Base-by-base conservation (phyloP, 2,329 filamentous ascomycete genomes). In the Cladosporium halotolerans region DNA sequence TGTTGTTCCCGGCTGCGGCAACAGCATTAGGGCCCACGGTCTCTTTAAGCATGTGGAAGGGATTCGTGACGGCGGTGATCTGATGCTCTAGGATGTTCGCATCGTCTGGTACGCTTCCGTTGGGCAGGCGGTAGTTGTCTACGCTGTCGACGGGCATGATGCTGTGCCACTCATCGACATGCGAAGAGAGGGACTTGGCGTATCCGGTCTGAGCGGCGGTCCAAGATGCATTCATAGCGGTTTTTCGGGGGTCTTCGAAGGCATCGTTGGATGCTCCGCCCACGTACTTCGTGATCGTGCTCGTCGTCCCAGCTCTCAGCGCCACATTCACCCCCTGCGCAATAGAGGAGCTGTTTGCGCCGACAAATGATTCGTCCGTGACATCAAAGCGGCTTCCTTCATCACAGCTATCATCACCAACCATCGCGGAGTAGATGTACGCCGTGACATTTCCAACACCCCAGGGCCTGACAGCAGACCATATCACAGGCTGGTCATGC, bases 241-340 rank as follows among this genome's bases (percentile, higher is more conserved):
- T 73, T 2, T 66, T 61, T 54, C 79, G 71, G 0, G 85, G 79
- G 57, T 84, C 70, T 0, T 70, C 56, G 62, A 88, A 89, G 0
- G 83, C 84, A 66, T 89, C 86, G 0, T 78, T 79, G 1, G 85
- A 86, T 3, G 86, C 85, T 45, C 76, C 78, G 28, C 86, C 86
- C 13, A 89, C 76, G 58, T 78, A 88, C 62, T 89, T 89, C 44
- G 76, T 79, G 43, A 88, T 68, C 1, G 74, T 79, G 3, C 79
- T 73, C 0, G 76, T 75, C 58, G 79, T 63, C 1, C 79, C 79
- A 2, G 77, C 76, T 31, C 69, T 70, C 6, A 88, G 71, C 1
- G 67, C 70, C 28, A 85, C 73, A 9, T 73, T 66, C 41, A 81
- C 76, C 7, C 79, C 75, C 59, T 87, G 83, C 1, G 81, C 83